Evolutionary conservation across 1,139 yeast species (phyloP).

Genomic region (Blastobotrys indianensis): DNA sequence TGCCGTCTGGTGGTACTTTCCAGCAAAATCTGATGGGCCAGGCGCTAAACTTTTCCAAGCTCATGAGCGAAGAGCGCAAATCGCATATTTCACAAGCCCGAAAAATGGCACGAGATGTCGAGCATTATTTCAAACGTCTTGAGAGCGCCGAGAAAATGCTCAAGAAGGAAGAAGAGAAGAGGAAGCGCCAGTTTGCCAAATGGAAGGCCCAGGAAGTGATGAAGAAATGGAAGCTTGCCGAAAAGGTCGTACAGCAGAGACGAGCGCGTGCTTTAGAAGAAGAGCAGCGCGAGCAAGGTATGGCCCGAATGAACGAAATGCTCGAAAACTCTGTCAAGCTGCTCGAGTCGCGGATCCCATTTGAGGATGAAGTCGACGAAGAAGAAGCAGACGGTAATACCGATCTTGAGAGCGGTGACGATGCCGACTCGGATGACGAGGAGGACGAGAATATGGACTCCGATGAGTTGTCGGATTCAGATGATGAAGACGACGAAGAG

Average conservation of each 20-base stretch:
- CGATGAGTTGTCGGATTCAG: conserved; percentile 25
- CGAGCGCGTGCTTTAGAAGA: conserved; percentile 34
- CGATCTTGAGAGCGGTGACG: conserved; percentile 22
- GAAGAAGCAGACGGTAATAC: conserved; percentile 25
- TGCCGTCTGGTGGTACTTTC: conserved; percentile 42
- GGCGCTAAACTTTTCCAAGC: conserved; percentile 64
- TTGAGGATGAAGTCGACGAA: conserved; percentile 27
- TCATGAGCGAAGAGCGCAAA: conserved; percentile 62
- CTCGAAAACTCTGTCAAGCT: conserved; percentile 87
- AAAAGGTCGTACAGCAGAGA: conserved; percentile 58
- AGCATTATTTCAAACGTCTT: conserved; percentile 76
- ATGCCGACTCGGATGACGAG: conserved; percentile 21
- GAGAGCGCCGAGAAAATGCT: conserved; percentile 86
- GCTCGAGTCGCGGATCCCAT: conserved; percentile 72
- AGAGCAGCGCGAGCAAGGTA: conserved; percentile 67
- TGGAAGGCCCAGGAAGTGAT: conserved; percentile 78
- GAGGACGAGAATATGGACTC: conserved; percentile 21
- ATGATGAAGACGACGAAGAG: conserved; percentile 31
- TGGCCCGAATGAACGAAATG: conserved; percentile 82
- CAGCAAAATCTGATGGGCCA: conserved; percentile 73
- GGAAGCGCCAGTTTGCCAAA: conserved; percentile 61
- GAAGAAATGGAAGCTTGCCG: conserved; percentile 88
- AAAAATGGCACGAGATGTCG: conserved; percentile 76
- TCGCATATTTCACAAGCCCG: conserved; percentile 64
- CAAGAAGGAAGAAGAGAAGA: conserved; percentile 50